Percentiles rank a stretch among this genome's conserved stretches.
phyloP scores from a whole-genome alignment of 1,284 basidiomycete genomes.

The Trametes versicolor region DNA sequence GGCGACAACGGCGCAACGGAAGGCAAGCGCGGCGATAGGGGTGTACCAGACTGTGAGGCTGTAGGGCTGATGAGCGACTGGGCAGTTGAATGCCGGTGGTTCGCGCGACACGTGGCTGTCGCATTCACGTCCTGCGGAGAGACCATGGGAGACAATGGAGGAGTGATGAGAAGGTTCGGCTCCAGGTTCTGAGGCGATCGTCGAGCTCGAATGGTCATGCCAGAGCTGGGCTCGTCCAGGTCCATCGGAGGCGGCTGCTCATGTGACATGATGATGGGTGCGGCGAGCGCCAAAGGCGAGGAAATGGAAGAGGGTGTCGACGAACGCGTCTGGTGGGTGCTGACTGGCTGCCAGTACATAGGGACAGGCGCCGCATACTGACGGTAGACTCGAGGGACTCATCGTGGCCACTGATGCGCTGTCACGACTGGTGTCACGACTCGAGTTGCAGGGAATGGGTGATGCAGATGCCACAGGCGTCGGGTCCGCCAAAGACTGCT shows the following conservation, averaged over 20 bases:
- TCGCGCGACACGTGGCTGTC: conserved; percentile 57
- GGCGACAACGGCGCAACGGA: conserved; percentile 82
- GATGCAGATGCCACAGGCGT: conserved; percentile 75
- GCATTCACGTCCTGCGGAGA: conserved; percentile 60
- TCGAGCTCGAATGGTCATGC: conserved; percentile 49
- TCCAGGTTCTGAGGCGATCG: conserved; percentile 75
- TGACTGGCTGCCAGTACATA: conserved; percentile 52
- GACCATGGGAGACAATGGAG: conserved; percentile 78
- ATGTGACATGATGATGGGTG: conserved; percentile 79
- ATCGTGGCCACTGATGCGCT: conserved; percentile 41
- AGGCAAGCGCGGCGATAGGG: conserved; percentile 90
- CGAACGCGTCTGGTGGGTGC: conserved; percentile 75
- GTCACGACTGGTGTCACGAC: conserved; percentile 27
- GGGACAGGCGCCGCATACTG: conserved; percentile 40
- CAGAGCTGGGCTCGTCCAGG: conserved; percentile 58
- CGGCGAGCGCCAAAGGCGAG: conserved; percentile 82
- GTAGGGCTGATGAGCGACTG: conserved; percentile 71
- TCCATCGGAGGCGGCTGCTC: conserved; percentile 69
- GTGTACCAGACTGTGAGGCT: conserved; percentile 56
- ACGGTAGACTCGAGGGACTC: conserved; percentile 40
- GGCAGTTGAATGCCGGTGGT: conserved; percentile 77
- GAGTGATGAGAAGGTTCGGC: conserved; percentile 72
- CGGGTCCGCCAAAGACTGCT: conserved; percentile 61
- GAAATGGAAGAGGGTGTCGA: conserved; percentile 87
- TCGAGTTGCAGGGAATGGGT: conserved; percentile 54